Base-by-base conservation (phyloP, 1,284 basidiomycete genomes). In the Ganoderma lingzhi region DNA sequence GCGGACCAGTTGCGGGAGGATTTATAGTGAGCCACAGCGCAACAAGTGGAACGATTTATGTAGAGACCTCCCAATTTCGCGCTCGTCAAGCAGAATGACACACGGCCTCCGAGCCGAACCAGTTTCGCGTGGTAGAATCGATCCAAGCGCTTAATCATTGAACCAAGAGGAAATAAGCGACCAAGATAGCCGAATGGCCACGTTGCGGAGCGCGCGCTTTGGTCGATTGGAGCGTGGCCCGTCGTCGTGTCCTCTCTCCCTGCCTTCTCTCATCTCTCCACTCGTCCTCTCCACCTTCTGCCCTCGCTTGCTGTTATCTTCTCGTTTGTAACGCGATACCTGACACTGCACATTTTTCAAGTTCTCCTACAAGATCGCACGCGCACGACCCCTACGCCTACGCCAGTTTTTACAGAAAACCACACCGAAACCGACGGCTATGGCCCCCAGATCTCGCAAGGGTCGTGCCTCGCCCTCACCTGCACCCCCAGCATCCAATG, bases 381-480 rank as follows among this genome's bases (percentile, higher is more conserved):
- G 10, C 32, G 9, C 12, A 63, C 9, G 55, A 39, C 42, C 39
- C 37, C 45, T 3, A 48, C 32, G 42, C 37, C 45, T 3, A 48
- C 32, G 42, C 12, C 42, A 23, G 39, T 30, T 55, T 45, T 45
- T 5, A 15, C 45, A 23, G 5, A 39, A 65, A 63, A 63, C 56
- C 65, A 45, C 51, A 10, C 35, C 28, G 39, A 45, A 42, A 67
- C 59, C 58, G 63, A 64, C 37, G 60, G 28, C 61, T 60, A 76
- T 76, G 75, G 68, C 75, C 10, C 71, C 75, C 35, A 73, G 74
- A 32, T 70, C 68, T 42, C 75, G 74, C 64, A 76, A 75, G 62
- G 59, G 70, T 53, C 71, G 67, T 32, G 39, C 67, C 67, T 65
- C 65, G 1, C 32, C 70, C 37, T 62, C 72, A 23, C 65, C 68